Conservation (phyloP, 345 rosid genomes). For the Hypericum perforatum region DNA sequence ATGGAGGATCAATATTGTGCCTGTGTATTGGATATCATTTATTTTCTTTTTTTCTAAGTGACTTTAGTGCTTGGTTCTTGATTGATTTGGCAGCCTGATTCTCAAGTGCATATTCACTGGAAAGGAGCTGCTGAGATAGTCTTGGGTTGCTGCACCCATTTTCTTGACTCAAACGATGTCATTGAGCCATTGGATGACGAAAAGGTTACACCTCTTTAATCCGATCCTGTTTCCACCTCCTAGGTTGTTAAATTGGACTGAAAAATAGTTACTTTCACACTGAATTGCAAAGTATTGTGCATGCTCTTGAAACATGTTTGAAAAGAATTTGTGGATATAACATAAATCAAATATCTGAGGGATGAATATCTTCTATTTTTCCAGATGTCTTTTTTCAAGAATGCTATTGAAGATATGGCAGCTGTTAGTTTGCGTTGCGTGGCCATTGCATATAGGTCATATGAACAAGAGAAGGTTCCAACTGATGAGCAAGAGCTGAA, state of each 20-base stretch:
- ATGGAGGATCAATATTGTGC: no score
- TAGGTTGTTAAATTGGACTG: no score
- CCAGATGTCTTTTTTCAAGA: background rate
- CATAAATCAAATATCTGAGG: no score
- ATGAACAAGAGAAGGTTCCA: constrained; percentile 5
- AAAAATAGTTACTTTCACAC: no score
- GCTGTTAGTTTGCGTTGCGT: constrained; percentile 10
- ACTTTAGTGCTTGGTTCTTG: background rate
- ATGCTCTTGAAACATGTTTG: no score
- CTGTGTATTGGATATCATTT: no score
- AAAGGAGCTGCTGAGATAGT: constrained; percentile 4
- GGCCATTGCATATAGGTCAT: constrained; percentile 10
- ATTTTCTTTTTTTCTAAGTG: background rate
- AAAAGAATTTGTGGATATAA: no score
- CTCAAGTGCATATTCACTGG: constrained; percentile 1
- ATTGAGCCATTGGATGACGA: constrained; percentile 1
- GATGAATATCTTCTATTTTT: background rate
- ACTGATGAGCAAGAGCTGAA: constrained; percentile 7
- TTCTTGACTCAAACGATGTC: background rate
- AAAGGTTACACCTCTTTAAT: background rate
- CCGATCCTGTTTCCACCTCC: no score
- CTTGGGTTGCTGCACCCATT: background rate
- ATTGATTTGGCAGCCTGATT: background rate
- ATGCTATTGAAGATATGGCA: constrained; percentile 8
- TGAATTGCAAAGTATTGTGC: no score